Evolutionary conservation across 2,329 filamentous ascomycete genomes (phyloP), one percentile per base, ranked within the genome.

Genomic region (Ophiostoma triangulosporum): DNA sequence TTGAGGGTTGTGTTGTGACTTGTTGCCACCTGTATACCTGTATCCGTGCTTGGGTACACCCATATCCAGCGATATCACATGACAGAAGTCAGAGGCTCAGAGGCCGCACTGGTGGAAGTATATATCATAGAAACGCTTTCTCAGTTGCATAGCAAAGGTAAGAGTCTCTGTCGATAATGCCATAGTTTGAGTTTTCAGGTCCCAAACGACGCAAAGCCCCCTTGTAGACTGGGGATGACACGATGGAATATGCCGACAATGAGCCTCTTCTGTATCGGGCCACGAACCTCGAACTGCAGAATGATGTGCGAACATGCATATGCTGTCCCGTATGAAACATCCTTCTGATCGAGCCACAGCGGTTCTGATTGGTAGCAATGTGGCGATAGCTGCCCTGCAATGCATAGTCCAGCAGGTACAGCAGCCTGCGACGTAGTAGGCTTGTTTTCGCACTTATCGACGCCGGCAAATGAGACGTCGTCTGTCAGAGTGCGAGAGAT

Each of bases 311-410:
- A 46, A 15, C 14, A 31, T 46, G 43, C 43, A 46, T 46, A 46
- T 46, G 43, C 43, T 46, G 43, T 46, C 22, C 43, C n/a, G 43
- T 46, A 46, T 29, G n/a, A n/a, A n/a, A n/a, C 36, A 24, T 43
- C 38, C 38, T 43, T 43, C 20, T 31, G 7, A 11, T 43, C 11
- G 20, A 40, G 11, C 20, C 20, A 43, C 38, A 6, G n/a, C 20
- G 5, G 17, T 6, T 43, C 9, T 12, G 3, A 43, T 43, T 43
- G 38, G 38, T 20, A 4, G 20, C 9, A 7, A 24, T 14, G 20
- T 43, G 20, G 20, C 15, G 38, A 14, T 43, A 3, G 17, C 20
- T 43, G 20, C 38, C 11, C 38, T 43, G 38, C 38, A 43, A 43
- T 43, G 38, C 35, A 36, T 20, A 43, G n/a, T 24, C 38, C 22